Base-by-base conservation (phyloP, 305 asterid genomes). In the Solanum hybrid region DNA sequence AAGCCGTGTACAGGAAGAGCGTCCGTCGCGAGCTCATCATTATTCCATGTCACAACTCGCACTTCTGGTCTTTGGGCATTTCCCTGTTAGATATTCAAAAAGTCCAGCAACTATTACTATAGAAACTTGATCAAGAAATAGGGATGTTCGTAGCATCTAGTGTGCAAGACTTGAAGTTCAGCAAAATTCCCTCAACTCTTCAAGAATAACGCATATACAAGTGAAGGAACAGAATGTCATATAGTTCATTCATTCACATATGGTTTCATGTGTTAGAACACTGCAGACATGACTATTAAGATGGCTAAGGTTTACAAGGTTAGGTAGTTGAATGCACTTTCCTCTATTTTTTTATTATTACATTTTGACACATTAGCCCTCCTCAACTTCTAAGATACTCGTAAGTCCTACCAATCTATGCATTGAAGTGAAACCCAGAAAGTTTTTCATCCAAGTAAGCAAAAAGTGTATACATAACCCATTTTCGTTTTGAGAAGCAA, bases 31-130 rank as follows among this genome's bases (percentile, higher is more conserved):
- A 95, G 95, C 89, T 98, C 99, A 92, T 98, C 99, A 88, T 93
- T 96, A 87, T 93, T 96, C 98, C 98, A 93, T 69, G 98, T 94
- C 91, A 96, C 99, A 35, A 98, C 97, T 90, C 99, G 97, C 93
- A 98, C 97, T 94, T 98, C 99, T 88, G 99, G 99, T 93, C 99
- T 95, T 92, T 96, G 99, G 90, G 99, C 99, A 93, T 94, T 96
- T 90, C 98, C 99, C 99, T 97, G 92, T 89, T 80, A 89, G 88
- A 89, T 71, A 90, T 76, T 40, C 77, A 32, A n/a, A 77, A 77
- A 77, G 72, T 29, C 72, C 73, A 82, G 38, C 73, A 56, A 85
- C 42, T 56, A 85, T 56, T 85, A 31, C 87, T 34, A 19, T 22
- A 85, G 24, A 77, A 31, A 56, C 15, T 56, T 82, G 26, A 31